Conservation (phyloP, 345 rosid genomes). For the Populus ilicifolia region DNA sequence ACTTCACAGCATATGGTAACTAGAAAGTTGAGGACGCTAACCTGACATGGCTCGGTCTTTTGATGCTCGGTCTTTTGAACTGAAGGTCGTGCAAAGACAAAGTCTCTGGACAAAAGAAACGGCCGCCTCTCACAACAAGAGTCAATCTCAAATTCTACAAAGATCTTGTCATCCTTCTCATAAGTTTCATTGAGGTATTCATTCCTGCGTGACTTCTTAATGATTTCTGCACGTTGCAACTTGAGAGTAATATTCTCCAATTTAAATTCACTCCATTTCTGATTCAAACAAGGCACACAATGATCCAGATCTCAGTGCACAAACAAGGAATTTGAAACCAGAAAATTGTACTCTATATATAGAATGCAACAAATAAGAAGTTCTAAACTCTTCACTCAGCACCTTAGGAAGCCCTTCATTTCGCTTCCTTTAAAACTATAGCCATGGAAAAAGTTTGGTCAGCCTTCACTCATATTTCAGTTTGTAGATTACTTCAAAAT, state of each 20-base stretch:
- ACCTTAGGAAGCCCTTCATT: not conserved
- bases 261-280: constrained; percentile 38
- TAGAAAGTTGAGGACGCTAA: constrained; percentile 6
- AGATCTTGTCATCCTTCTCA: constrained; percentile 17
- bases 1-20: not conserved
- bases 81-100: constrained; percentile 30
- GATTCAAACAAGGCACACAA: constrained; percentile 3
- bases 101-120: constrained; percentile 41
- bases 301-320: not conserved
- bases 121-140: constrained; percentile 25
- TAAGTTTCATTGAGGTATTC: not conserved
- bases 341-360: not conserved
- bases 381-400: not conserved
- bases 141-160: constrained; percentile 27
- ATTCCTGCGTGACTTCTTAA: constrained; percentile 1
- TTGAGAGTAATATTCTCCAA: constrained; percentile 20
- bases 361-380: not conserved
- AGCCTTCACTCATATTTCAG: not conserved
- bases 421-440: not conserved
- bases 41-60: constrained; percentile 26
- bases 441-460: not conserved
- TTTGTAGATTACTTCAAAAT: not conserved
- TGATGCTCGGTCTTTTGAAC: constrained; percentile 10
- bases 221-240: constrained; percentile 20
- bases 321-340: not conserved